Base-by-base conservation (phyloP, 805 yeast genomes). In the Candida andamanensis region DNA sequence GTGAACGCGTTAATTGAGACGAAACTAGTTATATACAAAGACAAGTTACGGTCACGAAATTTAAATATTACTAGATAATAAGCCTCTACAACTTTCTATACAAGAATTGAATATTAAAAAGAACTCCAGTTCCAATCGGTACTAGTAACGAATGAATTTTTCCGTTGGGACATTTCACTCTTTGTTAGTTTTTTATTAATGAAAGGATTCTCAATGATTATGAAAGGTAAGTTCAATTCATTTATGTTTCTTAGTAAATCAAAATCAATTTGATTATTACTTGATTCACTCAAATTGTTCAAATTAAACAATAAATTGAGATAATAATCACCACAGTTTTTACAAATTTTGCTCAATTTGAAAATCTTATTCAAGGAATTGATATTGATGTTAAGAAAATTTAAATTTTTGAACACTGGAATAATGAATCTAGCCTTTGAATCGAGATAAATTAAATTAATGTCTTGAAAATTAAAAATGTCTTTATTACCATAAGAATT, bases 71-170 rank as follows among this genome's bases (percentile, higher is more conserved):
- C n/a, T n/a, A n/a, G n/a, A n/a, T n/a, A n/a, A n/a, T n/a, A n/a
- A n/a, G n/a, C n/a, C 22, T 19, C 11, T 19, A 19, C 11, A 19
- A 11, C 22, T 19, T 19, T 11, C 22, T 9, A 19, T 19, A 19
- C 11, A 19, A 19, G 8, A 19, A 19, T 11, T 19, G 11, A n/a
- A n/a, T n/a, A 18, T 48, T 41, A 69, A 44, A 71, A 69, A 5
- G 76, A 68, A 45, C 76, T 69, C 76, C 77, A 70, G 17, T 60
- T 64, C 76, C 77, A 70, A 48, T 70, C 74, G 28, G 45, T 57
- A 3, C 21, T 34, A 14, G 22, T 30, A 16, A 29, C 31, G 16
- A 41, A 26, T 61, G 23, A 62, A 56, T 17, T 36, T 29, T 24
- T 40, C 29, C 36, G 41, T 17, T 35, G 45, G 9, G 29, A 17